Evolutionary conservation across 2,329 filamentous ascomycete species (phyloP), one percentile per base, ranked within the genome.

Genomic region (Gnomoniopsis sp.): DNA sequence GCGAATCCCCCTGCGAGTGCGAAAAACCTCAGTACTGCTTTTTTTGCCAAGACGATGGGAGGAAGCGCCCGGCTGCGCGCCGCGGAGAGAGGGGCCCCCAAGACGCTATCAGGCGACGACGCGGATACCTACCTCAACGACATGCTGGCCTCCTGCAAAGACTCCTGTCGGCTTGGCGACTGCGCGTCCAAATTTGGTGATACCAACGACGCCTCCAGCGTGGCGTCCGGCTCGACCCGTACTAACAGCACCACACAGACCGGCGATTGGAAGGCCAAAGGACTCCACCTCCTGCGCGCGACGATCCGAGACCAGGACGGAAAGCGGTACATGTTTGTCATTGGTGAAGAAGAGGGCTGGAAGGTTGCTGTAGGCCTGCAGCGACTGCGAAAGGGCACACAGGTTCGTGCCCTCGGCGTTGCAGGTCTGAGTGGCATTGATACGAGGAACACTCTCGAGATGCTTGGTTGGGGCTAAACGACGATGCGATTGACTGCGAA

Each of bases 341-440:
- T 89, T 36, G 76, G 79, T 44, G 85, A 88, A 67, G 79, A 84
- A 61, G 86, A 89, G 69, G 80, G 80, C 30, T 89, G 87, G 87
- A 89, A 89, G 78, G 75, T 89, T 23, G 78, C 84, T 1, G 75
- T 82, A 38, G 86, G 84, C 2, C 68, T 89, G 65, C 83, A 87
- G 69, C 78, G 82, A 48, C 71, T 89, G 65, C 75, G 85, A 54
- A 79, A 79, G 55, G 86, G 86, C 6, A 81, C 80, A 3, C 84
- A 87, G 69, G 82, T 81, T 34, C 76, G 84, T 55, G 79, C 83
- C 58, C 74, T 88, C 49, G 83, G 82, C 6, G 79, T 88, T 34
- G 78, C 81, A 57, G 77, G 79, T 48, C 80, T 88, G 75, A 74
- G 78, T 50, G 72, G 75, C 12, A 66, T 74, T 17, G 86, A 88